Evolutionary conservation across 2,329 filamentous ascomycete species (phyloP), one percentile per base, ranked within the genome.

Genomic region (Chaetoscypha palmicola): DNA sequence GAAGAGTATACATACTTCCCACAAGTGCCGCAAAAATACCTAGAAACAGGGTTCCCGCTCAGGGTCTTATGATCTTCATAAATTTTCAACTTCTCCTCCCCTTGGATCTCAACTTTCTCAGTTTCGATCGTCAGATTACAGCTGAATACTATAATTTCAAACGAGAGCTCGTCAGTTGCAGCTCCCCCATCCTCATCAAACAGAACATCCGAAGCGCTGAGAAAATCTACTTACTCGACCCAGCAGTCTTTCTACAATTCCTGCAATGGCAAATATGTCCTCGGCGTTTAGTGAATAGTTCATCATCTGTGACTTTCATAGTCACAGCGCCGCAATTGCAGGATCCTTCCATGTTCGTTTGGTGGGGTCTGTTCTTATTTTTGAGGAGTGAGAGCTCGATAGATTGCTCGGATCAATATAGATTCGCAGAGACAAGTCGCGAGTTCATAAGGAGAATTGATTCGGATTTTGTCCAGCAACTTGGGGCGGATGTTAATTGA

Each of bases 181-280:
- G n/a, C n/a, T n/a, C n/a, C n/a, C n/a, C n/a, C n/a, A n/a, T n/a
- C n/a, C n/a, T n/a, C n/a, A n/a, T n/a, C n/a, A n/a, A n/a, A n/a
- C n/a, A n/a, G n/a, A n/a, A n/a, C n/a, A n/a, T n/a, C n/a, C n/a
- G n/a, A n/a, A n/a, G n/a, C n/a, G n/a, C n/a, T n/a, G n/a, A n/a
- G n/a, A n/a, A n/a, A n/a, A n/a, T n/a, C n/a, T n/a, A 43, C 32
- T 23, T 41, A 50, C 49, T 37, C 46, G 36, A 49, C 1, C 71
- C 70, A 2, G 70, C 63, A 1, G 68, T 63, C 54, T 73, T 74
- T 32, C 70, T 66, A 58, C 71, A 74, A 48, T 74, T 76, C 24
- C 62, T 57, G 57, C 72, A 74, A 49, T 74, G 68, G 56, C 71
- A 74, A 5, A 73, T 56, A 50, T 71, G 67, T 2, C 71, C 70